Base-by-base conservation (phyloP, 2,329 filamentous ascomycete genomes). In the Gnomoniopsis sp. region DNA sequence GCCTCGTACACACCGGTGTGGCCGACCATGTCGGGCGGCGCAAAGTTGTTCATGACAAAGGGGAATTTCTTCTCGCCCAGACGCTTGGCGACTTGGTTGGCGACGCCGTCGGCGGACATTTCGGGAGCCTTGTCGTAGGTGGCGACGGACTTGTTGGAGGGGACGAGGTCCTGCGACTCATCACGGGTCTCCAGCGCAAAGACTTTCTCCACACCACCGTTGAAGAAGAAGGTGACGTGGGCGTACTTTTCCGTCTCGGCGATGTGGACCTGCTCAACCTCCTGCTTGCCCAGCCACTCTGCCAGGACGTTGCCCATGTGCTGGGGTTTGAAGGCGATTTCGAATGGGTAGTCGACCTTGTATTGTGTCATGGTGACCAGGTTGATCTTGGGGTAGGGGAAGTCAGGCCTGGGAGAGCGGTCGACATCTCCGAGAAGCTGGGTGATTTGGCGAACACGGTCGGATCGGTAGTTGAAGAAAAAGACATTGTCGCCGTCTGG, bases 381-480 rank as follows among this genome's bases (percentile, higher is more conserved):
- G 68, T 83, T 89, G 77, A 96, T 87, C 79, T 96, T 91, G 68
- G 95, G 95, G 81, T 93, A 98, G 49, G 90, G 83, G 82, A 98
- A 96, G 75, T 97, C 91, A 65, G 93, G 90, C 66, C 85, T 85
- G 57, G 93, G 92, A 23, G 91, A 96, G 70, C 91, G 90, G 79
- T 99, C 95, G 71, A 93, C 88, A 73, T 90, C 90, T 67, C 95
- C 95, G 57, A 99, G 81, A 48, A 99, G 84, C 78, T 98, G 95
- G 52, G 92, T 96, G 73, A 99, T 89, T 76, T 99, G 95, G 68
- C 95, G 90, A 55, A 93, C 93, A 74, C 95, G 93, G 74, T 99
- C 95, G 59, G 95, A 98, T 70, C 95, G 91, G 84, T 99, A 99
- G 87, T 99, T 99, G 90, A 99, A 99, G 86, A 98, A 98, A 85